Base-by-base conservation (phyloP, 352 stramenopile species). In the Phytophthora sp. region DNA sequence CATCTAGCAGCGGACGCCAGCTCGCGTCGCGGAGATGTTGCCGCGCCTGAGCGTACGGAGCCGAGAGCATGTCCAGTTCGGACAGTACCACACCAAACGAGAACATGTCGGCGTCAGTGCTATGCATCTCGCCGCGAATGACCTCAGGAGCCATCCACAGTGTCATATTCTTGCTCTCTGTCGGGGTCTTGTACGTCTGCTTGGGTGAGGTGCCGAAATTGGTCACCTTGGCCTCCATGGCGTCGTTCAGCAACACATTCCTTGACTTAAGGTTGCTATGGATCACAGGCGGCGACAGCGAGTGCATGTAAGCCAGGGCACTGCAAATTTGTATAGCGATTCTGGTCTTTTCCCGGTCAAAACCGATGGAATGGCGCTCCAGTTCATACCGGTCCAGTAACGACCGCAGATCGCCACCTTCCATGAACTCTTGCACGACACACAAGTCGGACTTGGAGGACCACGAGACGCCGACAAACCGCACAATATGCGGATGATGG, bases 11-110 rank as follows among this genome's bases (percentile, higher is more conserved):
- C 72, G 51, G 57, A 44, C 59, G 9, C 39, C 67, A 51, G 23
- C 63, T 62, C 26, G 45, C 57, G 31, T 69, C 51, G 9, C 55
- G 57, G 42, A 66, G 58, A 52, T 61, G 45, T 27, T 69, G 16
- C 11, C 46, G 35, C 3, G 58, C 65, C 38, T 62, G 53, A 6
- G 42, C 30, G 44, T 79, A 79, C 30, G 74, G 76, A 27, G 69
- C 61, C 9, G 61, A 59, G 11, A 76, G 81, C 31, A 76, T 74
- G 26, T 86, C 77, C 45, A 86, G 18, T 62, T 93, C 85, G 57
- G 83, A 93, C 44, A 93, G 61, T 21, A 93, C 86, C 55, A 93
- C 88, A 31, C 81, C 90, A 45, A 92, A 92, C 60, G 81, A 90
- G 66, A 90, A 93, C 20, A 93, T 84, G 47, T 93, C 85, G 53